phyloP scores from a whole-genome alignment of 176 grass and related monocot species.

The Alopecurus myosuroides region DNA sequence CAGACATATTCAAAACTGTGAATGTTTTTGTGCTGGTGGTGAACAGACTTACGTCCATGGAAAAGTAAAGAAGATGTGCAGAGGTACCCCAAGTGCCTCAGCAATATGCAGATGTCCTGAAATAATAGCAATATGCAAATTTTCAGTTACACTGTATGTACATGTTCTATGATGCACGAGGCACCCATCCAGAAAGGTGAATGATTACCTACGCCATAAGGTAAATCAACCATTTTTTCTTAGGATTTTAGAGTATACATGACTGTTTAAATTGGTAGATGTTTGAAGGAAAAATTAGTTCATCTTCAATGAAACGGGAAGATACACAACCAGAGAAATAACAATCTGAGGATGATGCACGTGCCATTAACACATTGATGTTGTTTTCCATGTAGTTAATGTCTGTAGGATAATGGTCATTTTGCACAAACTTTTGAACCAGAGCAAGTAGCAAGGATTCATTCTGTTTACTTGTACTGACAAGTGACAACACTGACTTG shows the following conservation, averaged over 20 bases:
- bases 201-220: not conserved
- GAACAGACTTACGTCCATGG: conserved; percentile 94
- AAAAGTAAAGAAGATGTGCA: conserved; percentile 98
- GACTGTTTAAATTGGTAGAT: not conserved
- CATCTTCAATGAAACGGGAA: not conserved
- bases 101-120: conserved; percentile 95
- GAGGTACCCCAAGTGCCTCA: conserved; percentile 86
- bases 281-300: not conserved
- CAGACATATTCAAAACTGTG: not conserved
- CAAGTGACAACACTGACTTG: not conserved
- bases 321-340: not conserved
- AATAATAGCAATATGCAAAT: not conserved
- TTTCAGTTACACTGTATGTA: not conserved
- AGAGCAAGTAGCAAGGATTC: not conserved
- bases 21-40: not conserved
- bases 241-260: not conserved
- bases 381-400: too few relatives aligned
- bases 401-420: not conserved
- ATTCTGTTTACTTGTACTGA: not conserved
- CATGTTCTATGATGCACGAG: not conserved
- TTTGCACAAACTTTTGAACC: not conserved
- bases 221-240: not conserved
- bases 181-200: conserved; percentile 15
- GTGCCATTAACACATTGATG: too few relatives aligned
- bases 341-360: not conserved